Conservation (phyloP, 768 basidiomycete species). For the Mycena haematopus region DNA sequence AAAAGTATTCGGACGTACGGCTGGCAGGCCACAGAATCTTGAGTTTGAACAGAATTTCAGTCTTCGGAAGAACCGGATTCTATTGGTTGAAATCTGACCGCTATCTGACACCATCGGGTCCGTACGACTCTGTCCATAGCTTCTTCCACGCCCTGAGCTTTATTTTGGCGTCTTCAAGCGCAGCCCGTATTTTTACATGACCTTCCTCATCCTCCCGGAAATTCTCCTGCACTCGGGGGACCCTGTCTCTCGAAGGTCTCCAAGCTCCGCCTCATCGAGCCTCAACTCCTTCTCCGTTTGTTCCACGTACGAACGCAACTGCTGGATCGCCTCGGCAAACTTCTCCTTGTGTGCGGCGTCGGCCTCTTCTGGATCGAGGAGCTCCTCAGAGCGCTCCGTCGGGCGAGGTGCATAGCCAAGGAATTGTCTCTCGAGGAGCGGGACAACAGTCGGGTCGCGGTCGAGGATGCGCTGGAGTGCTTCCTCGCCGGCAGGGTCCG, state of each 20-base stretch:
- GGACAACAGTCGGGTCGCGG: conserved; percentile 40
- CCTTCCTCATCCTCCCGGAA: neutral
- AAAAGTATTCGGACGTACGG: no score
- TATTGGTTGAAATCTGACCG: neutral
- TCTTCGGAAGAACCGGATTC: neutral
- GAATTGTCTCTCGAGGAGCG: conserved; percentile 39
- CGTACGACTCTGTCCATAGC: neutral
- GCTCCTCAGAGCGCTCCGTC: conserved; percentile 18
- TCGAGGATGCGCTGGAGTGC: conserved; percentile 36
- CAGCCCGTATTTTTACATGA: neutral
- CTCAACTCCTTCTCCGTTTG: conserved; percentile 17
- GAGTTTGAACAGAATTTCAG: neutral
- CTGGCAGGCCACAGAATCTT: no score
- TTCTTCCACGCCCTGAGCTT: neutral
- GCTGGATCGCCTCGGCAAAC: conserved; percentile 12
- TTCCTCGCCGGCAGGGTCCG: conserved; percentile 37
- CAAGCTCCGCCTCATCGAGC: conserved; percentile 8
- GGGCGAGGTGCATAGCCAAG: conserved; percentile 37
- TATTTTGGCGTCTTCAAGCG: neutral
- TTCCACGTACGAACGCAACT: neutral
- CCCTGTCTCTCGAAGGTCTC: neutral
- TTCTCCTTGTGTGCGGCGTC: neutral
- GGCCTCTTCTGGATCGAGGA: conserved; percentile 3
- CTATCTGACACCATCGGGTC: neutral
- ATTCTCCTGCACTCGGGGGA: neutral